phyloP scores from a whole-genome alignment of 208 protist genomes.

The Polymyxa betae region DNA sequence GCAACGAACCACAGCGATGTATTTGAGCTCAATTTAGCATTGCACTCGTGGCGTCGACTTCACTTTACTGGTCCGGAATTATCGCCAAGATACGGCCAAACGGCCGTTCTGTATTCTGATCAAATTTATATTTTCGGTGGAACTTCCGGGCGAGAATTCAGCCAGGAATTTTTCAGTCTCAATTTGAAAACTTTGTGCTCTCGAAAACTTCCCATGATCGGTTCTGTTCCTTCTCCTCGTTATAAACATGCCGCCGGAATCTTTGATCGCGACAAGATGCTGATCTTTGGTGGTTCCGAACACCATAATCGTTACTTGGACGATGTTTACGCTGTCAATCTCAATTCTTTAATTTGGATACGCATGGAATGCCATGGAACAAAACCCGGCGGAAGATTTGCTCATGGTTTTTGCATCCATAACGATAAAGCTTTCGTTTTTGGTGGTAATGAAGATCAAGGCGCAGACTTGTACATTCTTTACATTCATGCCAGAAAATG shows the following conservation, averaged over 20 bases:
- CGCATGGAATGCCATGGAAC: background rate
- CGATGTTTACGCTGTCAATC: background rate
- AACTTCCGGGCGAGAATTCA: constrained; percentile 12
- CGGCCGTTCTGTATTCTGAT: background rate
- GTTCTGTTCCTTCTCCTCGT: background rate
- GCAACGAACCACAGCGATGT: background rate
- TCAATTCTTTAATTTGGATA: background rate
- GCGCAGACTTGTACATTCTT: background rate
- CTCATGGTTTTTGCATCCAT: background rate
- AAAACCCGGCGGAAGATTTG: constrained; percentile 5
- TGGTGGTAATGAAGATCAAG: background rate
- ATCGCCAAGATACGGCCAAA: background rate
- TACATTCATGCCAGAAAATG: background rate
- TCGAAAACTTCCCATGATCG: background rate
- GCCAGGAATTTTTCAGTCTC: background rate
- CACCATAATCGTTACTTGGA: background rate
- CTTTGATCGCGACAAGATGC: background rate
- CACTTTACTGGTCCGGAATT: background rate
- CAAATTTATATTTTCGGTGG: background rate
- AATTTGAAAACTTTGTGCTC: background rate
- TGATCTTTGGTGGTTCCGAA: constrained; percentile 30
- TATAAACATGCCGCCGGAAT: constrained; percentile 41
- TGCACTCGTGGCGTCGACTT: background rate
- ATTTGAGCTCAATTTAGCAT: background rate
- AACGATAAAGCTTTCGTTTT: constrained; percentile 35